Percentiles rank a stretch among this genome's conserved stretches.
These are phyloP conservation scores for Candida sanyiensis DNA, from an alignment of 805 yeast genomes.

Conservation along the genomic window DNA sequence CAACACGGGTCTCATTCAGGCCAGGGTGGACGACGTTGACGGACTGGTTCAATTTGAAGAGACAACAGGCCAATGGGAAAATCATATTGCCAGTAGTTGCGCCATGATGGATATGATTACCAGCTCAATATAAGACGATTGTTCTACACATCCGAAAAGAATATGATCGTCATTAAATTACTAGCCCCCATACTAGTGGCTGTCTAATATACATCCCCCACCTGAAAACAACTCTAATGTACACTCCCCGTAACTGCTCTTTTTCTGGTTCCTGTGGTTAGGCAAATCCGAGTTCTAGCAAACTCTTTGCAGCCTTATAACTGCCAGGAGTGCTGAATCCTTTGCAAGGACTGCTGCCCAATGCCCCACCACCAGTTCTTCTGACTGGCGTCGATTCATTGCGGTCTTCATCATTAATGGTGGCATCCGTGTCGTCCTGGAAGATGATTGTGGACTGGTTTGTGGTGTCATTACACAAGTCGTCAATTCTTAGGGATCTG, in stretches of 20 bases:
- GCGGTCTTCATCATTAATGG: conserved; percentile 11
- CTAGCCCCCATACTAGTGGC: background rate
- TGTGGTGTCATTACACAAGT: conserved; percentile 9
- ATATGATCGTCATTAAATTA: background rate
- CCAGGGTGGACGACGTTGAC: conserved; percentile 23
- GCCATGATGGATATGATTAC: conserved; percentile 20
- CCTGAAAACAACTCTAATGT: background rate
- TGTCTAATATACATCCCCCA: background rate
- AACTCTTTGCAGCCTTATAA: conserved; percentile 42
- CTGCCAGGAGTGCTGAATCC: conserved; percentile 39
- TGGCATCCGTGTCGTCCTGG: conserved; percentile 7
- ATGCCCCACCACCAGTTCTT: conserved; percentile 1
- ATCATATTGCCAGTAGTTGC: conserved; percentile 21
- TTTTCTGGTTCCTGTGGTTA: background rate
- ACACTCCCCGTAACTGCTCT: background rate
- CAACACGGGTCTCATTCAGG: conserved; percentile 12
- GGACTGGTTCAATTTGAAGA: conserved; percentile 15
- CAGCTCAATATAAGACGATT: conserved; percentile 1
- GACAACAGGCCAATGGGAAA: conserved; percentile 15
- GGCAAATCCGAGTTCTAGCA: conserved; percentile 33
- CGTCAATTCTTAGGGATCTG: conserved; percentile 17
- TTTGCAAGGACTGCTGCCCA: conserved; percentile 12
- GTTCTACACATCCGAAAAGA: background rate
- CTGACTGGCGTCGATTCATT: conserved; percentile 17
- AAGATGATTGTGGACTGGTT: conserved; percentile 9